Conservation (phyloP, 495 filamentous ascomycete species). For the Aspergillus heteromorphus region DNA sequence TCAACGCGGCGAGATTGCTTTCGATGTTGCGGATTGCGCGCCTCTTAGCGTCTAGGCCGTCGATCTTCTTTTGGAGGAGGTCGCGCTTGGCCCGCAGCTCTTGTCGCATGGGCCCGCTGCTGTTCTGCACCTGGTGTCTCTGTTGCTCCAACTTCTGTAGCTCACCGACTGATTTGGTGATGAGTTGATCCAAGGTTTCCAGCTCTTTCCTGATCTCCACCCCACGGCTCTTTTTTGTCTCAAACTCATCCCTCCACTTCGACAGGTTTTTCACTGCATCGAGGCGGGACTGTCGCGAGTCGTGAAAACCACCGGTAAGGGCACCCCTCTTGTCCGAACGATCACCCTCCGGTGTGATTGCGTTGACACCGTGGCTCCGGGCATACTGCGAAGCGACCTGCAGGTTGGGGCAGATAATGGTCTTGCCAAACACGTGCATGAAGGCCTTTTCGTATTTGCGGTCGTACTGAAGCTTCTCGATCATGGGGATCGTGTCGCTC, state of each 20-base stretch:
- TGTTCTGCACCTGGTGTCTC: constrained; percentile 69
- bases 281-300: constrained; percentile 73
- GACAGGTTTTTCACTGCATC: constrained; percentile 74
- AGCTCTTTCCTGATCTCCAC: constrained; percentile 59
- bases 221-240: constrained; percentile 54
- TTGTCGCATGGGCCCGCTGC: constrained; percentile 70
- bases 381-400: constrained; percentile 83
- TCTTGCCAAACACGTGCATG: constrained; percentile 90
- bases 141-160: constrained; percentile 79
- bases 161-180: constrained; percentile 75
- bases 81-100: constrained; percentile 67
- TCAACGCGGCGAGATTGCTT: constrained; percentile 65
- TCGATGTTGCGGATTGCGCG: constrained; percentile 68
- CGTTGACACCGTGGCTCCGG: constrained; percentile 81
- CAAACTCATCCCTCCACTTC: constrained; percentile 68
- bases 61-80: constrained; percentile 70
- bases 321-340: constrained; percentile 90
- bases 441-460: constrained; percentile 75
- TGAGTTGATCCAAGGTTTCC: constrained; percentile 75
- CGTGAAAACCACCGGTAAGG: constrained; percentile 87
- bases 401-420: constrained; percentile 87
- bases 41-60: constrained; percentile 68
- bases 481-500: constrained; percentile 78
- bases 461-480: constrained; percentile 80
- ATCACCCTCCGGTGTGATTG: constrained; percentile 92